Conservation (phyloP, 768 basidiomycete species). For the Pulveroboletus ravenelii region DNA sequence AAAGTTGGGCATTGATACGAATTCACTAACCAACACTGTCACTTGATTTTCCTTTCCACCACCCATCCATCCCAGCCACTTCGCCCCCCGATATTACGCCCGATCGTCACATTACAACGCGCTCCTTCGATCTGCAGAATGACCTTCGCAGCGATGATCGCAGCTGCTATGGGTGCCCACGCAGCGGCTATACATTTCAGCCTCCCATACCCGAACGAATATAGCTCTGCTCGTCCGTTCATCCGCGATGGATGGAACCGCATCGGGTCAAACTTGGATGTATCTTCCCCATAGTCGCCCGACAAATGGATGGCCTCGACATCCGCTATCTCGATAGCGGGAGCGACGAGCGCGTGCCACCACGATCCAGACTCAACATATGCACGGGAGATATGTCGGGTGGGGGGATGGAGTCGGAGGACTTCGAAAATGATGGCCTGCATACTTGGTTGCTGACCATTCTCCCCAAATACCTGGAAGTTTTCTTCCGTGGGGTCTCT, state of each 20-base stretch:
- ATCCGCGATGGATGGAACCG: constrained; percentile 32
- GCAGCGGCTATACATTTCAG: constrained; percentile 38
- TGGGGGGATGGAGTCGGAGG: constrained; percentile 28
- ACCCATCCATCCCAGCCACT: constrained; percentile 49
- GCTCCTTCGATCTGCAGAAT: constrained; percentile 31
- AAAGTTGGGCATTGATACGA: not conserved
- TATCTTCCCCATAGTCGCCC: constrained; percentile 24
- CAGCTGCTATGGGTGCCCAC: constrained; percentile 59
- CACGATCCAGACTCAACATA: not conserved
- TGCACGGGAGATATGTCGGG: constrained; percentile 21
- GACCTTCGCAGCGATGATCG: constrained; percentile 41
- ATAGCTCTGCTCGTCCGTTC: constrained; percentile 21
- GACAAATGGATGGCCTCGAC: constrained; percentile 19
- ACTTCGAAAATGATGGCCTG: constrained; percentile 25
- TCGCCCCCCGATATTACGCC: constrained; percentile 34
- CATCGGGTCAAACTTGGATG: constrained; percentile 44
- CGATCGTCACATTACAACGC: constrained; percentile 13
- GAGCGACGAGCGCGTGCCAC: constrained; percentile 11
- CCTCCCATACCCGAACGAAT: constrained; percentile 45
- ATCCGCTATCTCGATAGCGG: constrained; percentile 22
- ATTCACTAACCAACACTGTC: not conserved
- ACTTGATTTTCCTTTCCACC: constrained; percentile 3
- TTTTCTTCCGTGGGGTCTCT: constrained; percentile 20
- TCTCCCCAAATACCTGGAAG: constrained; percentile 15
- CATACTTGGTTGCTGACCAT: constrained; percentile 16